Percentiles rank a stretch among this genome's conserved stretches.
Evolutionary conservation across 441 rosid species (phyloP).

Genomic region (Mallotus repandus): DNA sequence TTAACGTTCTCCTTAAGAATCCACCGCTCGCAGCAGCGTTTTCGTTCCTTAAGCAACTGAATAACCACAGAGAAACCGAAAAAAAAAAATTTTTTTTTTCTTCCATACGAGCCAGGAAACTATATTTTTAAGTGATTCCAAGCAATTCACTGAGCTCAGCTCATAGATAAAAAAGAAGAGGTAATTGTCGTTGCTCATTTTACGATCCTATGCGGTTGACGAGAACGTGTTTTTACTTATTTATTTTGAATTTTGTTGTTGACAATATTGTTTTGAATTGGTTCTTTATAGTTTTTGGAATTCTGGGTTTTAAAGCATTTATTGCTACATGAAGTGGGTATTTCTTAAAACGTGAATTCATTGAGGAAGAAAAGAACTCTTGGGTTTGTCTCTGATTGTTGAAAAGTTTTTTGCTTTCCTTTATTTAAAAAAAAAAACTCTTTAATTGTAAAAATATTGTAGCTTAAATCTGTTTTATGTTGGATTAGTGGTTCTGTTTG

Average conservation of each 20-base stretch:
- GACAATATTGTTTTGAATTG: not conserved
- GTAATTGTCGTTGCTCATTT: conserved; percentile 21
- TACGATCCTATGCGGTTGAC: not conserved
- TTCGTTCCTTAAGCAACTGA: conserved; percentile 17
- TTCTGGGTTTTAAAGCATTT: not conserved
- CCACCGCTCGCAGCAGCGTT: not conserved
- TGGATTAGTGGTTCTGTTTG: too few species aligned
- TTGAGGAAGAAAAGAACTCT: not conserved
- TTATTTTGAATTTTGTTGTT: not conserved
- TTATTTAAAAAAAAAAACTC: too few species aligned
- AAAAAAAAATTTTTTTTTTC: not conserved
- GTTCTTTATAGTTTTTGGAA: not conserved
- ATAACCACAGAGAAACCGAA: conserved; percentile 6
- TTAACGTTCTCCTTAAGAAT: conserved; percentile 10
- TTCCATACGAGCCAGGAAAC: not conserved
- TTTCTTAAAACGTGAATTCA: not conserved
- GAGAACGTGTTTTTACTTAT: not conserved
- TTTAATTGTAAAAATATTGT: too few species aligned
- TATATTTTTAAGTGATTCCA: not conserved
- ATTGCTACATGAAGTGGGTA: not conserved
- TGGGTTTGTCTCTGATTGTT: conserved; percentile 10
- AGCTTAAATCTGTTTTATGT: too few species aligned
- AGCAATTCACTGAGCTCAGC: not conserved
- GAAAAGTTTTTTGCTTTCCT: not conserved
- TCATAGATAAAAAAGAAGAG: not conserved